Evolutionary conservation across 306 rosid genomes (phyloP).

Genomic region (Rosa multiflora): DNA sequence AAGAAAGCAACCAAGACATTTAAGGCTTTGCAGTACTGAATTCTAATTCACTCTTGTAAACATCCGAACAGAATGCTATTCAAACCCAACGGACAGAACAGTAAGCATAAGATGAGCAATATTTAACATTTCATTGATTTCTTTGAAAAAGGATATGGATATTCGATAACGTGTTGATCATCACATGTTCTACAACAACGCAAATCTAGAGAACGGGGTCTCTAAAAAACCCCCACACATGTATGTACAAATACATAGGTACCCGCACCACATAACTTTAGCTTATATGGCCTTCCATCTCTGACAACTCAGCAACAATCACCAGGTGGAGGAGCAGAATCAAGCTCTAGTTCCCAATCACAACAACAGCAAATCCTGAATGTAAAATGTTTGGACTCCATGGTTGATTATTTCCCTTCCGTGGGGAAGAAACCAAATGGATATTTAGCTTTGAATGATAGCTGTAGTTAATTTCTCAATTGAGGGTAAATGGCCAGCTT

Average conservation of each 20-base stretch:
- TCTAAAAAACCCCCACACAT: constrained; percentile 29
- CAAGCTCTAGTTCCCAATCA: constrained; percentile 10
- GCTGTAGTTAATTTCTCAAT: constrained; percentile 22
- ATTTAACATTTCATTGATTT: constrained; percentile 9
- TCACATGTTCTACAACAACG: constrained; percentile 28
- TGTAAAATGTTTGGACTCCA: constrained; percentile 11
- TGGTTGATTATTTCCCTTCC: constrained; percentile 10
- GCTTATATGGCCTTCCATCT: constrained; percentile 20
- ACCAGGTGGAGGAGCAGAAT: constrained; percentile 13
- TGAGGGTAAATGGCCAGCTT: constrained; percentile 21
- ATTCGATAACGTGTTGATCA: constrained; percentile 5
- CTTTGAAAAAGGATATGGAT: constrained; percentile 3
- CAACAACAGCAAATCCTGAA: constrained; percentile 12
- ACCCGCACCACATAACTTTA: constrained; percentile 7
- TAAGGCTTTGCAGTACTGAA: not conserved
- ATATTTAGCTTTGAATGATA: constrained; percentile 5
- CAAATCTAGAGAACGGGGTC: constrained; percentile 26
- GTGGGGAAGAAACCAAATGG: constrained; percentile 10
- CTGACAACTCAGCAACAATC: constrained; percentile 3
- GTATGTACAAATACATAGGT: constrained; percentile 19
- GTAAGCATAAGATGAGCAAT: not conserved
- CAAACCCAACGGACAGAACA: not conserved
- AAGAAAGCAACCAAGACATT: not conserved
- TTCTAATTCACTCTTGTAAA: not conserved
- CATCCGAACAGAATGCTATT: not conserved